Evolutionary conservation across 2,329 filamentous ascomycete species (phyloP), one percentile per base, ranked within the genome.

Genomic region (Neofusicoccum parvum): DNA sequence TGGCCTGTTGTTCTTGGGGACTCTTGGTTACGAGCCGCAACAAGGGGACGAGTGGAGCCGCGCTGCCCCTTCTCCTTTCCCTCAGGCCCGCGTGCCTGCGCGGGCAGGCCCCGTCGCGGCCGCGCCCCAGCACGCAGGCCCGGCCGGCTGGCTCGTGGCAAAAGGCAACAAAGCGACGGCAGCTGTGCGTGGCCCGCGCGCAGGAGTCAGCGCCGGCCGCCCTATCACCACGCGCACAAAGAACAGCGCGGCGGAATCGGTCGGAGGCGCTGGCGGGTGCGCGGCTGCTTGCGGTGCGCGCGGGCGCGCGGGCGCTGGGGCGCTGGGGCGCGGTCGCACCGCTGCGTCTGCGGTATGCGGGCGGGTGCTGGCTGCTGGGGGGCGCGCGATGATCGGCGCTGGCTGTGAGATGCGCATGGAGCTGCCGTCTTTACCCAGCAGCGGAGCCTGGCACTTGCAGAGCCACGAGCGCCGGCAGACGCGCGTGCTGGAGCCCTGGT

Each of bases 131-230:
- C 46, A 49, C 46, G 17, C 46, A 20, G 53, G 37, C 53, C 53
- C 53, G 53, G 53, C 53, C 53, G n/a, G 10, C n/a, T 56, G 53
- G 39, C 54, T 46, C 56, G 56, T 60, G 56, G 56, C 56, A 60
- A 60, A 36, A 60, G 56, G 56, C 54, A 46, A 45, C 54, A 58
- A 58, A 58, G 54, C 23, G 23, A 17, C 46, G 46, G 46, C 46
- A 49, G 46, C 46, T 11, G 3, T 23, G 46, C 9, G 50, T 54
- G 50, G 50, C 53, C 37, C 56, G 43, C 27, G 41, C 41, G 41
- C 41, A 58, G 54, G 54, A 58, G 54, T 58, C 54, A 58, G 54
- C 54, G 54, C 39, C 54, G 54, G 54, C 54, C 39, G 54, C 23
- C 39, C 54, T 58, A 45, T 45, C 54, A 60, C 48, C 56, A 60